Percentiles rank a stretch among this genome's conserved stretches.
Evolutionary conservation across 164 flowering plant species (phyloP).

Genomic region (Aristolochia contorta): DNA sequence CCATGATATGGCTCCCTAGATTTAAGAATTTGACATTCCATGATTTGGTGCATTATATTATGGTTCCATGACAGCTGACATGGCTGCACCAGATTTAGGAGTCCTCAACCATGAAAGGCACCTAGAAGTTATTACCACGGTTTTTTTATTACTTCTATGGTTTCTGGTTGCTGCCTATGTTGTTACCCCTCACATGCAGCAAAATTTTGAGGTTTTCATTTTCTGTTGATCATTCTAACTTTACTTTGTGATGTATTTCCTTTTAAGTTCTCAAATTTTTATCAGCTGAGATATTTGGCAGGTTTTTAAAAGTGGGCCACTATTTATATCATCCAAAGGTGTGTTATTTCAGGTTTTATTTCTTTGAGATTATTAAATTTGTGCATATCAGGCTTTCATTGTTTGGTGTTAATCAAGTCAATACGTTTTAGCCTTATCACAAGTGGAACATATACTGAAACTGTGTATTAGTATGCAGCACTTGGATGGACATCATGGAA

Average conservation of each 20-base stretch:
- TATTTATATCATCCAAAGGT: conserved; percentile 68
- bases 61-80: too few species aligned
- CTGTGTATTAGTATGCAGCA: conserved; percentile 28
- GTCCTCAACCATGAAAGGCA: too few species aligned
- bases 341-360: conserved; percentile 6
- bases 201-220: background rate
- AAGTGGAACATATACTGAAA: background rate
- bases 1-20: too few species aligned
- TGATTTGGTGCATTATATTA: too few species aligned
- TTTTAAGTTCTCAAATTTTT: background rate
- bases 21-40: too few species aligned
- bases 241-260: background rate
- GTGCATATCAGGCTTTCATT: background rate
- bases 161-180: background rate
- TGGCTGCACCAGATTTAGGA: too few species aligned
- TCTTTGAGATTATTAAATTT: background rate
- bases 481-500: conserved; percentile 99
- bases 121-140: too few species aligned
- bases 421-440: background rate
- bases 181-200: background rate
- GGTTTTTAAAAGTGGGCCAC: conserved; percentile 79
- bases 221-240: background rate
- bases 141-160: too few species aligned
- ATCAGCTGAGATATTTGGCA: conserved; percentile 14
- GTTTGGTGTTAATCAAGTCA: background rate